phyloP scores from a whole-genome alignment of 352 stramenopile species.

The Phytophthora multivora region DNA sequence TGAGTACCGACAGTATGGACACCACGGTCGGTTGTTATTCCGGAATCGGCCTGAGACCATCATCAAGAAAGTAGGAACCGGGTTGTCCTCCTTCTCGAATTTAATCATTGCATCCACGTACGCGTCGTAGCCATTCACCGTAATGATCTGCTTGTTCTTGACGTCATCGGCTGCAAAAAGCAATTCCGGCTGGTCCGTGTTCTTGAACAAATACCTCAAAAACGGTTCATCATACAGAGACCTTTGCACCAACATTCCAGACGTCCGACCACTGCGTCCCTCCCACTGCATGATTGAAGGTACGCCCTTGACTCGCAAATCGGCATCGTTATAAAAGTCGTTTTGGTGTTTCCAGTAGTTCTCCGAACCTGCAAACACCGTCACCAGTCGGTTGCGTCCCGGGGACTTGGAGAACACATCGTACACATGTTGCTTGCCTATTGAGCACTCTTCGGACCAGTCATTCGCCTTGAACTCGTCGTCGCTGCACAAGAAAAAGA shows the following conservation, averaged over 20 bases:
- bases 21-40: conserved; percentile 80
- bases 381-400: conserved; percentile 56
- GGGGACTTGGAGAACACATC: conserved; percentile 65
- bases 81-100: conserved; percentile 42
- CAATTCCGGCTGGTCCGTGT: conserved; percentile 36
- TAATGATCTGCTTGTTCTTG: conserved; percentile 41
- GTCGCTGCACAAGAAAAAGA: conserved; percentile 78
- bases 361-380: conserved; percentile 54
- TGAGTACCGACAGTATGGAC: conserved; percentile 80
- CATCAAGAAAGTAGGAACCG: conserved; percentile 56
- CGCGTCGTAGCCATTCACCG: conserved; percentile 36
- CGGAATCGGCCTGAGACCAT: conserved; percentile 72
- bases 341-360: conserved; percentile 53
- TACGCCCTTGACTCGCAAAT: conserved; percentile 47
- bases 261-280: conserved; percentile 36
- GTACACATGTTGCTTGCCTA: conserved; percentile 61
- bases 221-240: conserved; percentile 48
- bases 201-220: conserved; percentile 54
- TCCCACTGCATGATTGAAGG: conserved; percentile 52
- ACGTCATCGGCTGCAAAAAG: conserved; percentile 26
- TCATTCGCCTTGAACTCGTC: conserved; percentile 52
- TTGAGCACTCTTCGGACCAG: conserved; percentile 52
- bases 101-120: conserved; percentile 39
- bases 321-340: conserved; percentile 44
- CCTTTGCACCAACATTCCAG: conserved; percentile 40